These are phyloP conservation scores for Triadica sebifera DNA, from an alignment of 345 rosid species.

Conservation along the genomic window DNA sequence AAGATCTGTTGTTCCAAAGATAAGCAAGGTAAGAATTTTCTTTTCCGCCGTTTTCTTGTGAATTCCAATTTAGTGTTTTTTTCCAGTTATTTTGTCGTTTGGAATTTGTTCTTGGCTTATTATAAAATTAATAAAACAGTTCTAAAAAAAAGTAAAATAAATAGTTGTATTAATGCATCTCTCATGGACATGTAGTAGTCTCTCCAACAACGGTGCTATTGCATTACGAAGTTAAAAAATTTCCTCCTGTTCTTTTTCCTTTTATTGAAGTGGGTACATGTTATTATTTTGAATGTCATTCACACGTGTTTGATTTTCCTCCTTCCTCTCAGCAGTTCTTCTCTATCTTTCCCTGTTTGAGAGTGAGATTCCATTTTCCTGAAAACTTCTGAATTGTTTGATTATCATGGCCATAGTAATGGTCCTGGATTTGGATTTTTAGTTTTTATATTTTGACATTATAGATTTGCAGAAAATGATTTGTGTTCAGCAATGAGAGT, in stretches of 20 bases:
- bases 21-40: conserved; percentile 78
- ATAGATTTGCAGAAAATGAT: no score
- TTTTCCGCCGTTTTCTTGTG: conserved; percentile 24
- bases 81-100: not conserved
- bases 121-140: not conserved
- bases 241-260: not conserved
- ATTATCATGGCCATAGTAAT: not conserved
- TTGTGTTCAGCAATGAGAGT: not conserved
- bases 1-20: conserved; percentile 96
- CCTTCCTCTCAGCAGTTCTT: not conserved
- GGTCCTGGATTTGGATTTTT: not conserved
- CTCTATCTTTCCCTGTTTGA: not conserved
- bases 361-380: not conserved
- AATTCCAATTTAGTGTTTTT: not conserved
- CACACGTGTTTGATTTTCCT: not conserved
- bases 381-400: not conserved
- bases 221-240: no score
- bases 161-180: conserved; percentile 19
- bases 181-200: conserved; percentile 19
- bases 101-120: conserved; percentile 4
- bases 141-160: not conserved
- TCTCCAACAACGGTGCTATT: not conserved
- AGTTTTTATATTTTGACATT: not conserved
- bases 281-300: conserved; percentile 1
- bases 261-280: not conserved